These are phyloP conservation scores for Daldinia eschscholtzii DNA, from an alignment of 2,329 filamentous ascomycete genomes.

Conservation along the genomic window DNA sequence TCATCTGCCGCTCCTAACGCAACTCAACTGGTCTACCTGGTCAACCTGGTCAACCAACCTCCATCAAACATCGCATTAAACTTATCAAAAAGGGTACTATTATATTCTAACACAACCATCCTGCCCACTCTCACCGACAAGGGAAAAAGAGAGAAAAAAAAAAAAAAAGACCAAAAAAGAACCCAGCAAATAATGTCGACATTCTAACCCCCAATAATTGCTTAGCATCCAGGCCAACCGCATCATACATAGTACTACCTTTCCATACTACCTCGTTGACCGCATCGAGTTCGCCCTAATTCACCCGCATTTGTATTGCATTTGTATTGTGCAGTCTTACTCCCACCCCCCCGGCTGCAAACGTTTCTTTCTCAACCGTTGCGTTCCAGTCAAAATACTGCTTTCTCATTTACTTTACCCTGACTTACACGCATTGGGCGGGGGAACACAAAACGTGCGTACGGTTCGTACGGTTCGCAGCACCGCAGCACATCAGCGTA, in stretches of 20 bases:
- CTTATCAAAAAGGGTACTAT: constrained; percentile 23
- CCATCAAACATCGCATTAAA: constrained; percentile 35
- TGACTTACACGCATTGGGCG: constrained; percentile 25
- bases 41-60: constrained; percentile 8
- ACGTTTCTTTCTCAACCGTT: constrained; percentile 33
- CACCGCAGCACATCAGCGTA: background rate
- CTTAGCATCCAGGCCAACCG: constrained; percentile 39
- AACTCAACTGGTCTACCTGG: background rate
- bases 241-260: constrained; percentile 27
- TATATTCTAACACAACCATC: constrained; percentile 23
- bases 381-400: constrained; percentile 30
- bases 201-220: constrained; percentile 37
- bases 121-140: constrained; percentile 36
- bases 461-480: constrained; percentile 6
- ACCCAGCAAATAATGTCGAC: constrained; percentile 33
- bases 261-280: constrained; percentile 20
- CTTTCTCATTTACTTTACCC: constrained; percentile 7
- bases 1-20: constrained; percentile 34
- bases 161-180: background rate
- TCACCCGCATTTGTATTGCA: constrained; percentile 12
- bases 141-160: constrained; percentile 1
- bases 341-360: constrained; percentile 21
- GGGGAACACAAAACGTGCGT: constrained; percentile 26
- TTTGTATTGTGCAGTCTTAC: constrained; percentile 19
- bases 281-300: constrained; percentile 23